Evolutionary conservation across 257 asterid species (phyloP), one percentile per base, ranked within the genome.

Genomic region (Solanum clarkiae): DNA sequence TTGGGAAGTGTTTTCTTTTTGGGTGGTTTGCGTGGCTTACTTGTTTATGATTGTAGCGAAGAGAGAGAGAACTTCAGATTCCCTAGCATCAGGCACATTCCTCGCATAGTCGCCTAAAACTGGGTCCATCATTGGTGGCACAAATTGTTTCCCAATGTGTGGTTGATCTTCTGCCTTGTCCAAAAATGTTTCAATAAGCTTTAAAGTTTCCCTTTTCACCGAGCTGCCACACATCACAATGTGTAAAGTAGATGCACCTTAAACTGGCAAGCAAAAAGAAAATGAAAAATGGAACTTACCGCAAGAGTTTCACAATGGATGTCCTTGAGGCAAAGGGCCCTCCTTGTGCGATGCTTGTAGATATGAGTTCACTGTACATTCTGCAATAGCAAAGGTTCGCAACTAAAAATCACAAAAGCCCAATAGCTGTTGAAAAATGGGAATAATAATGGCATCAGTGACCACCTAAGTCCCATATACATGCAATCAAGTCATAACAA

Each of bases 41-140:
- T 97, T 97, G 92, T 97, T 97, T 86, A 97, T 94, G 53, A 97
- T 97, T 26, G 99, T 97, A 80, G 99, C 99, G 83, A 94, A 97
- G 29, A 97, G 98, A 72, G 99, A 95, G 36, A 97, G 95, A 85
- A 97, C 99, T 97, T 97, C 99, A 0, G 99, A 97, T 87, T 97
- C 99, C 88, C 98, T 94, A 49, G 99, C 99, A 94, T 97, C 99
- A 83, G 99, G 98, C 84, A 97, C 85, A 88, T 97, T 97, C 82
- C 99, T 91, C 32, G 98, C 97, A 84, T 97, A 97, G 88, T 97
- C 99, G 80, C 96, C 97, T 54, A 97, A 98, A 85, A 97, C 96
- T 40, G 97, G 95, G 86, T 97, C 99, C 98, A 97, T 97, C 98
- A 97, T 97, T 24, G 98, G 99, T 22, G 97, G 98, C 86, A 97